Base-by-base conservation (phyloP, 768 basidiomycete species). In the Trametes elegans region DNA sequence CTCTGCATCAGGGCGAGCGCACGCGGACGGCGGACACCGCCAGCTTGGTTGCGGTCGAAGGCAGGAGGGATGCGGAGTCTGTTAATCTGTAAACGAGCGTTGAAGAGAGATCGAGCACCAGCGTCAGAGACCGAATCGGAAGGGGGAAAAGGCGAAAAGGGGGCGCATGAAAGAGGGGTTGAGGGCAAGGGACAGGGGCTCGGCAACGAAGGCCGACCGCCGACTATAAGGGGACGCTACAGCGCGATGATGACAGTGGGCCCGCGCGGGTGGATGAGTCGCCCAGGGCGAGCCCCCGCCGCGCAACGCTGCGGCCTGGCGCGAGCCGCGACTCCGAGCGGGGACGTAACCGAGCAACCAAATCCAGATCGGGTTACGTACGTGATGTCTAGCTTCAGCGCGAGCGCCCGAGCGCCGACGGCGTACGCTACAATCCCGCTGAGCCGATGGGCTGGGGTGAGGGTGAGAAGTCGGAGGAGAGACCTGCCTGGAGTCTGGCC, bases 311-410 rank as follows among this genome's bases (percentile, higher is more conserved):
- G 13, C n/a, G 8, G n/a, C n/a, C n/a, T n/a, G n/a, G n/a, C n/a
- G n/a, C n/a, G n/a, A n/a, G n/a, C n/a, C n/a, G 18, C 13, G 11
- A 11, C 26, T 27, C 18, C 41, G 28, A 26, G 28, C 41, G 24
- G 13, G 29, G 29, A 45, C 43, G 43, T 45, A 45, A 45, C 28
- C 43, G 43, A 45, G 43, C 43, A 45, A 26, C 43, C 43, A 29
- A 45, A 11, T 28, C 28, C 43, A 31, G 43, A 45, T 45, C 43
- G 43, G 43, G 43, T 45, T 45, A 45, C 43, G 43, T 45, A 45
- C 41, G 3, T 43, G 41, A 43, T 43, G 41, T 14, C 26, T 14
- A 43, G 24, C 4, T 32, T 45, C 19, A 32, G 40, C 43, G 19
- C 24, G 24, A 11, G 7, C 41, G 41, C 19, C 43, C 43, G 43